Conservation (phyloP, 2,329 filamentous ascomycete genomes). For the Monosporascus ibericus region DNA sequence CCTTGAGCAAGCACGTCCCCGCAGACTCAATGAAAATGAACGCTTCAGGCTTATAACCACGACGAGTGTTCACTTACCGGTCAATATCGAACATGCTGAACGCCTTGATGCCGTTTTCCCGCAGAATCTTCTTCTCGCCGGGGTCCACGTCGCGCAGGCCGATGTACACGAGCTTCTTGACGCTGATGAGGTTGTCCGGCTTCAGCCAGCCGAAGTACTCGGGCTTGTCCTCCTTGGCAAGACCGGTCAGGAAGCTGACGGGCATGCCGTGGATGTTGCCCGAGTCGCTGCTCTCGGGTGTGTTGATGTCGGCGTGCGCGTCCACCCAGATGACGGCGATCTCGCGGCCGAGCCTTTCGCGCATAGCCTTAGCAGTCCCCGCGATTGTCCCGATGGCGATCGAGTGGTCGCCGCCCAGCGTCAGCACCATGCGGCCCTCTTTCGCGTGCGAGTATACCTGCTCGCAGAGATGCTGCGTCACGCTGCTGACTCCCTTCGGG, state of each 20-base stretch:
- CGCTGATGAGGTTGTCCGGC: slow-evolving; percentile 61
- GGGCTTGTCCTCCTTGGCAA: slow-evolving; percentile 68
- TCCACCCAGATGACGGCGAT: slow-evolving; percentile 98
- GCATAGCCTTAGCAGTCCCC: slow-evolving; percentile 78
- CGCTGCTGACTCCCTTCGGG: slow-evolving; percentile 76
- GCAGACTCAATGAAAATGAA: too few species aligned
- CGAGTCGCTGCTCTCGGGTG: slow-evolving; percentile 79
- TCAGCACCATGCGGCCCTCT: slow-evolving; percentile 81
- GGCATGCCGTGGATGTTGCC: slow-evolving; percentile 99
- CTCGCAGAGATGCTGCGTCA: slow-evolving; percentile 70
- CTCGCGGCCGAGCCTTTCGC: slow-evolving; percentile 75
- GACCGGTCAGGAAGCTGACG: slow-evolving; percentile 80
- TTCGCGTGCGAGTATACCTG: slow-evolving; percentile 85
- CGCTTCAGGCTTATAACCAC: too few species aligned
- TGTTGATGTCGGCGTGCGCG: slow-evolving; percentile 96
- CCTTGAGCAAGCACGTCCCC: too few species aligned
- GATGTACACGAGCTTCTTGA: slow-evolving; percentile 93
- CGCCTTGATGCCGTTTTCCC: slow-evolving; percentile 85
- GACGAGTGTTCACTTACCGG: slow-evolving; percentile 44
- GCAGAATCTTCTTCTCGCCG: slow-evolving; percentile 88
- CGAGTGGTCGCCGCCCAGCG: slow-evolving; percentile 90
- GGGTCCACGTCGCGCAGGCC: slow-evolving; percentile 86
- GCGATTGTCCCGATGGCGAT: slow-evolving; percentile 93
- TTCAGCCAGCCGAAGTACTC: slow-evolving; percentile 88
- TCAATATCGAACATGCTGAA: slow-evolving; percentile 99